Evolutionary conservation across 1,284 basidiomycete genomes (phyloP), one percentile per base, ranked within the genome.

Genomic region (Ceratobasidium theobromae): DNA sequence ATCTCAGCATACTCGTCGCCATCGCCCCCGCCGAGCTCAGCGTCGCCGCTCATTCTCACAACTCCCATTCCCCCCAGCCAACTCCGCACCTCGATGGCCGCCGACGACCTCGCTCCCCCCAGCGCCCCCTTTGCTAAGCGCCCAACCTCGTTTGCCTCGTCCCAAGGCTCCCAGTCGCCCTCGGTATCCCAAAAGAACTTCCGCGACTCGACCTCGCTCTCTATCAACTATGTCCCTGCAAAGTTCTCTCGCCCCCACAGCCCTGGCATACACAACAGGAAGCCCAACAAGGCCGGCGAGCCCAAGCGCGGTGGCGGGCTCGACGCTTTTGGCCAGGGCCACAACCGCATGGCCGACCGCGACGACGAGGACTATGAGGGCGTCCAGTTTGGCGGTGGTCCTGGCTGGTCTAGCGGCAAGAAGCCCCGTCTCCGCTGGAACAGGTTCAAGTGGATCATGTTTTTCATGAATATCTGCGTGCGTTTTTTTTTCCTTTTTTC

Each of bases 381-480:
- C 6, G 75, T 82, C 28, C 76, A 76, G n/a, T 75, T 76, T 18
- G 57, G 57, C 33, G 38, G 46, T 23, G 35, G 33, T 18, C 32
- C 57, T 43, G 64, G 75, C 49, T 75, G 75, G 69, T 75, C 77
- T 53, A 73, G 71, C 33, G 77, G 78, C 53, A 73, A 77, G 65
- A 79, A 78, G 70, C 76, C 77, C 48, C 81, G 78, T 69, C 75
- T 84, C 70, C 77, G 81, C 32, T 88, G 87, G 87, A 89, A 84
- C 72, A 79, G 77, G 70, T 89, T 88, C 79, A 89, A 89, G 74
- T 88, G 86, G 86, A 76, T 78, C 9, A 73, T 89, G 46, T 84
- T 88, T 71, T 41, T 78, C 32, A 77, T 84, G 38, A 87, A 86
- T 72, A 73, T 75, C 32, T 51, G 82, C 32, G 84, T 85, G 68